Conservation (phyloP, 75 land plant genomes). For the Sequoiadendron giganteum region DNA sequence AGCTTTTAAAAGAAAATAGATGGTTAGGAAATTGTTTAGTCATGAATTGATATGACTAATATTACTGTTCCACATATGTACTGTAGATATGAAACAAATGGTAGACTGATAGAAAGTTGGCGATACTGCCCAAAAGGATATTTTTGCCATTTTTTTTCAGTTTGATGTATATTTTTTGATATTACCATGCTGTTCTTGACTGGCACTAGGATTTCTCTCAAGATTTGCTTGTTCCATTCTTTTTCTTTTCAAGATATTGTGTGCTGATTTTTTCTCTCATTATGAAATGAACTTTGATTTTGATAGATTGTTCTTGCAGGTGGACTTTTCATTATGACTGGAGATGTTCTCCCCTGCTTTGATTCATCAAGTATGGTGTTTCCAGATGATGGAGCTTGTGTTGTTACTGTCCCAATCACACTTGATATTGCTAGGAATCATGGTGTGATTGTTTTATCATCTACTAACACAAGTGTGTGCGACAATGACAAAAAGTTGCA, state of each 20-base stretch:
- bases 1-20: neutral
- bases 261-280: neutral
- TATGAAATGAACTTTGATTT: neutral
- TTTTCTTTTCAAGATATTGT: neutral
- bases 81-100: neutral
- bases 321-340: conserved; percentile 96
- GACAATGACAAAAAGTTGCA: conserved; percentile 18
- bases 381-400: conserved; percentile 75
- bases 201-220: neutral
- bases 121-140: neutral
- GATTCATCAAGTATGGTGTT: conserved; percentile 70
- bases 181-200: neutral
- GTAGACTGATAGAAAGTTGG: neutral
- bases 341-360: conserved; percentile 98
- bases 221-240: neutral
- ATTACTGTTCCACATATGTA: neutral
- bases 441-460: conserved; percentile 83
- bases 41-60: neutral
- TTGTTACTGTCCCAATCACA: conserved; percentile 83
- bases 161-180: neutral
- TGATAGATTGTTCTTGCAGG: conserved; percentile 47
- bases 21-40: neutral
- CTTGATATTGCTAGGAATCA: conserved; percentile 88
- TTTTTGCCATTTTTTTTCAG: neutral
- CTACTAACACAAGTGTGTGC: conserved; percentile 11